Base-by-base conservation (phyloP, 805 yeast species). In the Candida rishiriensis region DNA sequence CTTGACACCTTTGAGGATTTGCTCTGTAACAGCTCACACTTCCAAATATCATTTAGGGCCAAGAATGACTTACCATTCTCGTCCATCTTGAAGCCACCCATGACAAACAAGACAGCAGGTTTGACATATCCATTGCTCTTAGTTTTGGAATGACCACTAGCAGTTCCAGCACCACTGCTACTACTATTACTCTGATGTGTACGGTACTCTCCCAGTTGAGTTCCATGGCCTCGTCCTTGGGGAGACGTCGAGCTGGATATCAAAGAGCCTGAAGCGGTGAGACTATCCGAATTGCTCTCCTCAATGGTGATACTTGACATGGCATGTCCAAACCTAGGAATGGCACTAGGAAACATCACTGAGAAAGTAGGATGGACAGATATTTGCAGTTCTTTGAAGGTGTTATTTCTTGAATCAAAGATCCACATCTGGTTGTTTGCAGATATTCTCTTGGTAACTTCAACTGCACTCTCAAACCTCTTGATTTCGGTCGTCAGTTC, bases 341-440 rank as follows among this genome's bases (percentile, higher is more conserved):
- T 56, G 1, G 63, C 53, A 15, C 43, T 43, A 6, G 68, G 60
- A 31, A 59, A 50, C 14, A 48, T 17, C 4, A 57, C 36, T 11
- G 62, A 50, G 36, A 47, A 49, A 1, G 63, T 53, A 14, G 68
- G 68, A 45, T 63, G 67, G 12, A 61, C 54, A 29, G 50, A 49
- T 36, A 63, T 36, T 18, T 67, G 67, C 18, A 81, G 63, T 51
- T 74, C 75, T 16, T 71, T 63, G 55, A 83, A 85, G 18, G 61
- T 69, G 39, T 70, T 64, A 0, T 78, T 70, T 9, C 65, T 51
- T 0, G 69, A 63, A 60, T 85, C 88, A 29, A 85, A 64, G n/a
- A 83, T 63, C 66, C 76, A 85, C 0, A 77, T 81, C 35, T 72
- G 66, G 41, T 72, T 71, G 56, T 79, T 82, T 6, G 52, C 46